Evolutionary conservation across 2,329 filamentous ascomycete genomes (phyloP).

Genomic region (Fusarium drepaniforme): DNA sequence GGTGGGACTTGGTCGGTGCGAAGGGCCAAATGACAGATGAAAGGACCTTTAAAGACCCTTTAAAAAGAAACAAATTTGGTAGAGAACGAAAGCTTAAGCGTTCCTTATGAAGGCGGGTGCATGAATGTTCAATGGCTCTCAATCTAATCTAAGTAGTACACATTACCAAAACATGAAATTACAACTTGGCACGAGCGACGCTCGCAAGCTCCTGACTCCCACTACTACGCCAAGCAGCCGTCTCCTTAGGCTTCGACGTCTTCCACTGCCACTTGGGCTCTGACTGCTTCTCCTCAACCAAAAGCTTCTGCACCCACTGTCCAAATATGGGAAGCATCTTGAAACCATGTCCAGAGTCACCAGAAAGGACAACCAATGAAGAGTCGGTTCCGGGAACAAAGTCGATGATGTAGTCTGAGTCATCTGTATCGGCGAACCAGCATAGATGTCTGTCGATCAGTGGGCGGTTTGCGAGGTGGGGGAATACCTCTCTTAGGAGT

Average conservation of each 20-base stretch:
- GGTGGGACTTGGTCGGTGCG: neutral
- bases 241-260: conserved; percentile 17
- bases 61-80: neutral
- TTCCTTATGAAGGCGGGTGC: neutral
- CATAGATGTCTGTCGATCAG: conserved; percentile 28
- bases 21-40: neutral
- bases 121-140: neutral
- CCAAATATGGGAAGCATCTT: conserved; percentile 34
- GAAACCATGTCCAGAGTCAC: conserved; percentile 25
- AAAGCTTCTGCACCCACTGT: conserved; percentile 18
- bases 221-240: conserved; percentile 30
- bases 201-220: conserved; percentile 28
- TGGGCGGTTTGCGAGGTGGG: conserved; percentile 11
- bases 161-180: neutral
- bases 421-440: conserved; percentile 32
- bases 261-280: conserved; percentile 33
- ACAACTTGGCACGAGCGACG: conserved; percentile 26
- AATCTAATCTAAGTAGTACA: neutral
- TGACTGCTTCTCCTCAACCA: conserved; percentile 14
- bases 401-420: conserved; percentile 33
- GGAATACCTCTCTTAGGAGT: conserved; percentile 20
- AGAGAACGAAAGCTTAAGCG: neutral
- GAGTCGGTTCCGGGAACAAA: conserved; percentile 24
- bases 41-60: neutral
- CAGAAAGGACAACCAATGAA: conserved; percentile 15